Evolutionary conservation across 2,329 filamentous ascomycete species (phyloP).

Genomic region (Stromatinia cepivora): DNA sequence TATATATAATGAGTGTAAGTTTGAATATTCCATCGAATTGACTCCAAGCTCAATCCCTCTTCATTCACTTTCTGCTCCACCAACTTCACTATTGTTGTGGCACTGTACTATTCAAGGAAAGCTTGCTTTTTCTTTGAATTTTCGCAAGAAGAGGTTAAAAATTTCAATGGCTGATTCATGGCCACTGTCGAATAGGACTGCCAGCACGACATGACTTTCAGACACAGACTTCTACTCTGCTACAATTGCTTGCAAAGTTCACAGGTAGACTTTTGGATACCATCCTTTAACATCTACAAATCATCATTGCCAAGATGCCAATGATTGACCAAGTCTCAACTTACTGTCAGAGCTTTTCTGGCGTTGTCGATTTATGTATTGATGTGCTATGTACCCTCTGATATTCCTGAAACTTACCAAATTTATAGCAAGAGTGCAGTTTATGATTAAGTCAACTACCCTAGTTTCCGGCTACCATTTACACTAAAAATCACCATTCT

Average conservation of each 20-base stretch:
- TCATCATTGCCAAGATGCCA: neutral
- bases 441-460: too few species aligned
- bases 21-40: accelerated
- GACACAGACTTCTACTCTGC: neutral
- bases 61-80: too few species aligned
- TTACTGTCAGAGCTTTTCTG: neutral
- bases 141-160: accelerated
- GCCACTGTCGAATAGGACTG: too few species aligned
- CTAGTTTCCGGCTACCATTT: too few species aligned
- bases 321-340: too few species aligned
- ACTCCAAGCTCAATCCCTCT: neutral
- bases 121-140: neutral
- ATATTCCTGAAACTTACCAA: too few species aligned
- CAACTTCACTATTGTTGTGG: too few species aligned
- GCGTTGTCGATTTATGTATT: neutral
- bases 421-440: too few species aligned
- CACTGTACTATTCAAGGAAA: too few species aligned
- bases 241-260: neutral
- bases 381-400: too few species aligned
- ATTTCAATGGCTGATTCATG: neutral
- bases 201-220: too few species aligned
- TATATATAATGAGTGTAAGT: neutral
- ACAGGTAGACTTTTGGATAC: accelerated
- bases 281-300: neutral
- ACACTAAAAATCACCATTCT: too few species aligned